phyloP scores from a whole-genome alignment of 192 early-diverging fungal genomes.

The Spizellomyces sp. region DNA sequence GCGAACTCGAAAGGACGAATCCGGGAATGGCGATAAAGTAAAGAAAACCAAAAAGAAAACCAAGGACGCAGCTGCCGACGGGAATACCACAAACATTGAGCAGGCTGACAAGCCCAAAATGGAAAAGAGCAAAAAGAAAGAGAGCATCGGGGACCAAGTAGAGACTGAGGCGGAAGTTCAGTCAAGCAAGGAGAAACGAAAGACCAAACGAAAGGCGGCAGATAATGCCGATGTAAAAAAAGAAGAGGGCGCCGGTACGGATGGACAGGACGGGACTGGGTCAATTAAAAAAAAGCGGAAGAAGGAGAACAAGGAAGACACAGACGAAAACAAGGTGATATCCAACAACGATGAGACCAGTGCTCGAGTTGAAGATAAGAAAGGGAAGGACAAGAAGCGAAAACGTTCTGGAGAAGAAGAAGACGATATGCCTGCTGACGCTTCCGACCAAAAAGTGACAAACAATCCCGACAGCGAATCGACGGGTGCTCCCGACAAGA shows the following conservation, averaged over 20 bases:
- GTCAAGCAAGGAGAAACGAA: neutral
- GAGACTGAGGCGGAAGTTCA: neutral
- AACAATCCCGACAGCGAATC: neutral
- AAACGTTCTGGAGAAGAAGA: neutral
- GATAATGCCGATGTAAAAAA: neutral
- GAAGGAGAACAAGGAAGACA: neutral
- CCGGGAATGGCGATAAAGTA: neutral
- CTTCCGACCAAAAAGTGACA: too few species aligned
- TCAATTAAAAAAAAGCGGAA: slow-evolving; percentile 7
- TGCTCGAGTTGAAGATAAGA: neutral
- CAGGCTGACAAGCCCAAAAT: neutral
- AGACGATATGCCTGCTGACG: neutral
- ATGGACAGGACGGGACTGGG: neutral
- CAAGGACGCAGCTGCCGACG: neutral
- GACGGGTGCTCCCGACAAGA: neutral
- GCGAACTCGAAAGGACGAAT: too few species aligned
- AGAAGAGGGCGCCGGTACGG: neutral
- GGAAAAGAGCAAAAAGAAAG: slow-evolving; percentile 12
- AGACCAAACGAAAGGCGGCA: neutral
- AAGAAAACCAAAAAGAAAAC: slow-evolving; percentile 4
- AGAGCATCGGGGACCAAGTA: neutral
- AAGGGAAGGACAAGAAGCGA: neutral
- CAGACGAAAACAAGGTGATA: neutral
- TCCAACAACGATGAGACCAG: neutral
- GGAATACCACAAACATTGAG: neutral